A percentile compares a stretch with the other conserved stretches of the same genome.
phyloP scores from a whole-genome alignment of 2,329 filamentous ascomycete species.

The Talaromyces sp. region DNA sequence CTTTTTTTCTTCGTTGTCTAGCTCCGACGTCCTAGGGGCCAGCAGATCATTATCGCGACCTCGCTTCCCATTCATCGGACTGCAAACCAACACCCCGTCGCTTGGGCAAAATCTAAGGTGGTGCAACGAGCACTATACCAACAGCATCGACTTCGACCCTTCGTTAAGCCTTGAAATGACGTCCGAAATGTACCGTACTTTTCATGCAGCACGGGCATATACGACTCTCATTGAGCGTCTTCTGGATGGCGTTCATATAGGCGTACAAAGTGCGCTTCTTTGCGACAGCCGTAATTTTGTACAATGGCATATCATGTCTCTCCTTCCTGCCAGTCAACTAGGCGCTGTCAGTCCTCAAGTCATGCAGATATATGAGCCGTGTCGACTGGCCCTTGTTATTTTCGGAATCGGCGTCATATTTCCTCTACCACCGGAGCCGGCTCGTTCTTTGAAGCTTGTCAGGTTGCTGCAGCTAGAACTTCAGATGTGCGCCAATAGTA shows the following conservation, averaged over 20 bases:
- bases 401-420: constrained; percentile 26
- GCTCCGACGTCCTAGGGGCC: not conserved
- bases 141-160: no score
- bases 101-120: not conserved
- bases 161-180: not conserved
- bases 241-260: constrained; percentile 8
- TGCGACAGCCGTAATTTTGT: constrained; percentile 26
- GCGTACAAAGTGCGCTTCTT: constrained; percentile 7
- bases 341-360: not conserved
- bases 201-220: constrained; percentile 20
- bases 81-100: not conserved
- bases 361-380: constrained; percentile 18
- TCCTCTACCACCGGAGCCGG: constrained; percentile 23
- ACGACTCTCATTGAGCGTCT: constrained; percentile 17
- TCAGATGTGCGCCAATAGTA: not conserved
- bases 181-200: constrained; percentile 15
- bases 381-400: constrained; percentile 22
- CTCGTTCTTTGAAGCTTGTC: constrained; percentile 18
- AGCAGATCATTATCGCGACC: constrained; percentile 3
- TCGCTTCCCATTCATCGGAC: constrained; percentile 1
- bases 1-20: no score
- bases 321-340: constrained; percentile 17
- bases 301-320: constrained; percentile 24
- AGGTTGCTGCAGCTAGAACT: constrained; percentile 11
- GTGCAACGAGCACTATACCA: not conserved